Percentiles rank a stretch among this genome's conserved stretches.
These are phyloP conservation scores for Daldinia childiae DNA, from an alignment of 495 filamentous ascomycete genomes.

Conservation along the genomic window DNA sequence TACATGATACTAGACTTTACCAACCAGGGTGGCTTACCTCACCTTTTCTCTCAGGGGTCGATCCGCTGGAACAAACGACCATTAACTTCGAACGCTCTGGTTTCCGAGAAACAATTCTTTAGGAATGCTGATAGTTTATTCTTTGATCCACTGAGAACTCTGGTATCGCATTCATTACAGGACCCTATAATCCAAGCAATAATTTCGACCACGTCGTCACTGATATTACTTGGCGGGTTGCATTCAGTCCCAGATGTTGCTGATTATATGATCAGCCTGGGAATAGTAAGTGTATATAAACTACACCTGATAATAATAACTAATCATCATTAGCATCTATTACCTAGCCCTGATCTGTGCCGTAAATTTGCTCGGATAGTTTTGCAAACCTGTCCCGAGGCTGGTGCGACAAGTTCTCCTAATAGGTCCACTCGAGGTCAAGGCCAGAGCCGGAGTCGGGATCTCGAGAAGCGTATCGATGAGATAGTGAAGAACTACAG, in stretches of 20 bases:
- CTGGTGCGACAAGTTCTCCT: neutral
- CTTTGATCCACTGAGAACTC: slow-evolving; percentile 7
- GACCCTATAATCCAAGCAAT: slow-evolving; percentile 23
- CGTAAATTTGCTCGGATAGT: slow-evolving; percentile 12
- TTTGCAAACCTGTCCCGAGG: neutral
- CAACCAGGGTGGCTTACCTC: slow-evolving; percentile 7
- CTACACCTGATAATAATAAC: neutral
- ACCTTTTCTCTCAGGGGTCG: slow-evolving; percentile 17
- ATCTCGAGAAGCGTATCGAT: neutral
- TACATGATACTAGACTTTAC: slow-evolving; percentile 21
- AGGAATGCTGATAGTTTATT: slow-evolving; percentile 6
- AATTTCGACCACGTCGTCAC: slow-evolving; percentile 21
- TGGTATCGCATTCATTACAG: neutral
- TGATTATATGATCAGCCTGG: slow-evolving; percentile 20
- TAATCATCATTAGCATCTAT: slow-evolving; percentile 4
- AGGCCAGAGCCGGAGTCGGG: neutral
- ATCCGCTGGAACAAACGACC: neutral
- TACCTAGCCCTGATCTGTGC: slow-evolving; percentile 2
- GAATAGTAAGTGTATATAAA: slow-evolving; percentile 10
- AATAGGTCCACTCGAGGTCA: neutral
- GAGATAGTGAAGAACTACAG: slow-evolving; percentile 4
- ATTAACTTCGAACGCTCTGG: slow-evolving; percentile 3
- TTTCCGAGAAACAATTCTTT: slow-evolving; percentile 3
- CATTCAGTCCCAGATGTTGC: slow-evolving; percentile 7
- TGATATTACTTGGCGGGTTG: slow-evolving; percentile 10